phyloP scores from a whole-genome alignment of 192 early-diverging fungal species.

The Spinellus fusiger region DNA sequence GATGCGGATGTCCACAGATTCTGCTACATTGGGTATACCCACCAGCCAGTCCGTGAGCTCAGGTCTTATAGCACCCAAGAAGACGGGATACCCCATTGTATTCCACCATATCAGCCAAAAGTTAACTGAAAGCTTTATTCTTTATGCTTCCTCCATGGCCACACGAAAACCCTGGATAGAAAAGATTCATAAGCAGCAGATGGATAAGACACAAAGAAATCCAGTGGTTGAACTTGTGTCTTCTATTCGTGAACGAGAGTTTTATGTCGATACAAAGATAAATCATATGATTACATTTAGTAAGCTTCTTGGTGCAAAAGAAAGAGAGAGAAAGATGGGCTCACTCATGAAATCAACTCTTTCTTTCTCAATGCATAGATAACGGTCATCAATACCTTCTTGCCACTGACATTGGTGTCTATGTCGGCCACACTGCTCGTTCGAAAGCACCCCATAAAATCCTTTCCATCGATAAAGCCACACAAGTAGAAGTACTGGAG shows the following conservation, averaged over 20 bases:
- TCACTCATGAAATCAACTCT: not conserved
- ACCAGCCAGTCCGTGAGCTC: not conserved
- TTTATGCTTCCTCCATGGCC: conserved; percentile 70
- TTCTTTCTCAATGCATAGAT: conserved; percentile 11
- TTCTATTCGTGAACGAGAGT: conserved; percentile 33
- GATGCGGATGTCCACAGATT: conserved; percentile 26
- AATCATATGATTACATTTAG: conserved; percentile 48
- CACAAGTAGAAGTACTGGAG: conserved; percentile 80
- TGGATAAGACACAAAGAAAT: conserved; percentile 32
- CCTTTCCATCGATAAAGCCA: conserved; percentile 67
- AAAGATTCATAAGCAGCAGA: conserved; percentile 63
- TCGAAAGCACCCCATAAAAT: conserved; percentile 37
- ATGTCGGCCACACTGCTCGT: conserved; percentile 49
- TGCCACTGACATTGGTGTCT: conserved; percentile 82
- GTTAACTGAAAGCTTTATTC: conserved; percentile 46
- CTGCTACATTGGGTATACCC: conserved; percentile 34
- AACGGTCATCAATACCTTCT: conserved; percentile 60
- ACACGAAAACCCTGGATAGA: conserved; percentile 81
- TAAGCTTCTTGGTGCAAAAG: too few relatives aligned
- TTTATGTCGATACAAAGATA: conserved; percentile 42
- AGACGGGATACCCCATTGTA: conserved; percentile 64
- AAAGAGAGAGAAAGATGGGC: not conserved
- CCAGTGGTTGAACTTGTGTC: conserved; percentile 48
- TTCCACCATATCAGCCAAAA: conserved; percentile 70
- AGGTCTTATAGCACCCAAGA: conserved; percentile 11